Evolutionary conservation across 129 eudicot genomes (phyloP), one percentile per base, ranked within the genome.

Genomic region (Gnaphalium uliginosum): DNA sequence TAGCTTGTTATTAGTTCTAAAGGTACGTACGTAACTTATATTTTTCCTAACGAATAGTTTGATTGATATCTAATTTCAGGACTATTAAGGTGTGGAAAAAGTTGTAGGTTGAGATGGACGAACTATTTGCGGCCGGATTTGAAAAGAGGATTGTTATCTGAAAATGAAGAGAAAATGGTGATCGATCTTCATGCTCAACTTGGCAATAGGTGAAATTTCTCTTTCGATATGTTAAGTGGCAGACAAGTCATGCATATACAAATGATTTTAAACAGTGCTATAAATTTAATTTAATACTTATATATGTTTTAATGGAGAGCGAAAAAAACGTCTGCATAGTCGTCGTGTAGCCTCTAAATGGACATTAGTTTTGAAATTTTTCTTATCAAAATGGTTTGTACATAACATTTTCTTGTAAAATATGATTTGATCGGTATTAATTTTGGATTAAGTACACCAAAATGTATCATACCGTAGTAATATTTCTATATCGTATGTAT

Each of bases 101-200:
- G 97, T 75, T 92, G 97, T 71, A 83, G 97, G 50, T 32, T 92
- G 54, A 87, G 97, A 85, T 92, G 97, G 97, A 92, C 96, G 21
- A 92, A 92, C 30, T 89, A 92, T 74, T 80, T 92, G 2, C 82
- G 96, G 73, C 96, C 96, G 24, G 96, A 89, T 76, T 78, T 89
- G 21, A 89, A 87, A 73, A 78, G 91, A 35, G 97, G 97, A 6
- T 84, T 89, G 50, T 80, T 92, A 66, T 89, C 96, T 18, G 96
- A 87, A 37, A 56, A 73, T 71, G 97, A 91, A 75, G 97, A 91
- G 81, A 88, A 85, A 71, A 73, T 86, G 85, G 92, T 91, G 19
- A 88, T 91, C 75, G 85, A 91, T 54, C 94, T 91, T 57, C 97
- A 91, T 81, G 84, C 97, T 78, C 85, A 91, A 71, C 97, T 91